phyloP scores from a whole-genome alignment of 2,329 filamentous ascomycete species.

The Blastomyces emzantsi region DNA sequence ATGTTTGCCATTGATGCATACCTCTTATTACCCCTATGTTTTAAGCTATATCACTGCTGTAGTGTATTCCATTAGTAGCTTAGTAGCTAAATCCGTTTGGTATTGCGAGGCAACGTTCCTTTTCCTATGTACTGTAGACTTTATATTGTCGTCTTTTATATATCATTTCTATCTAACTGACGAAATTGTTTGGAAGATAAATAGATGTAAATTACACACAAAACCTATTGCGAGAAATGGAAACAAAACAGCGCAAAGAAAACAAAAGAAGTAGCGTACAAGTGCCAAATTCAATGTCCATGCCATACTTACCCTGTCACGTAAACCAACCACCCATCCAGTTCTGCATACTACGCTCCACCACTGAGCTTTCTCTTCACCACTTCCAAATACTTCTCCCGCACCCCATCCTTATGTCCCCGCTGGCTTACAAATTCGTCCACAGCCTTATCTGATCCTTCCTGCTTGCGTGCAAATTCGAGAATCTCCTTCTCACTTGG shows the following conservation, averaged over 20 bases:
- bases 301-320: conserved; percentile 10
- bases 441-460: conserved; percentile 51
- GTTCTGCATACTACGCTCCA: conserved; percentile 21
- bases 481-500: conserved; percentile 56
- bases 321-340: conserved; percentile 27
- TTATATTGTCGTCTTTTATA: neutral
- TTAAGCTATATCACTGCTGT: neutral
- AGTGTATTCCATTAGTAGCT: neutral
- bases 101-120: neutral
- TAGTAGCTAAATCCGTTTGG: neutral
- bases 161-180: neutral
- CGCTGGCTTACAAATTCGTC: conserved; percentile 52
- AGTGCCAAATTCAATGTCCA: conserved; percentile 18
- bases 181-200: neutral
- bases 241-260: neutral
- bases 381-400: conserved; percentile 60
- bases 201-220: conserved; percentile 1
- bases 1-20: neutral
- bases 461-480: conserved; percentile 32
- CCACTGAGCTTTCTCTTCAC: conserved; percentile 48
- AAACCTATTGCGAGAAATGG: neutral
- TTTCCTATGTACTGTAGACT: neutral
- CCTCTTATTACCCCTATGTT: neutral
- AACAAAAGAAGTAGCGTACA: conserved; percentile 3
- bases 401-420: conserved; percentile 59